Evolutionary conservation across 192 early-diverging fungal genomes (phyloP).

Genomic region (Podila epigama): DNA sequence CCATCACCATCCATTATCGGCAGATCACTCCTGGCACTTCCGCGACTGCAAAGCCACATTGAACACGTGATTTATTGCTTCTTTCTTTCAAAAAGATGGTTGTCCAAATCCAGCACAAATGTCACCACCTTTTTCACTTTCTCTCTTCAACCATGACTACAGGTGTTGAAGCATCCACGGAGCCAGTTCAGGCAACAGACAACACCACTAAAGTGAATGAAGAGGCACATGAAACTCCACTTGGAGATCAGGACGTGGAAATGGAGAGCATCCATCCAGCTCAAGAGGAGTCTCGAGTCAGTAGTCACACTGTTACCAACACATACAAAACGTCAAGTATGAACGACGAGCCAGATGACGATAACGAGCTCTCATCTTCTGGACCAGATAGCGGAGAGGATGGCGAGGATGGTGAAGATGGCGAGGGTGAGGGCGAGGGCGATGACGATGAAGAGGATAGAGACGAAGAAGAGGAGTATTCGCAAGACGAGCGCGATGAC

Average conservation of each 20-base stretch:
- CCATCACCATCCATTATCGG: too few species aligned
- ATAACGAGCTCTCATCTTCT: neutral
- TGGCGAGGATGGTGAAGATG: neutral
- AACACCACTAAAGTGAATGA: too few species aligned
- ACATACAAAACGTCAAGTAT: neutral
- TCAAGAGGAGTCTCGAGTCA: neutral
- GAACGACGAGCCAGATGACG: neutral
- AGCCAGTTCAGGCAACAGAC: too few species aligned
- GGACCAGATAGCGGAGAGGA: neutral
- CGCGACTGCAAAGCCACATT: too few species aligned
- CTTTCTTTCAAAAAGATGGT: too few species aligned
- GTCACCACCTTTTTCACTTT: too few species aligned
- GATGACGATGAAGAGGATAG: conserved; percentile 5
- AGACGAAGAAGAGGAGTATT: neutral
- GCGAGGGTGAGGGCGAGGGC: neutral
- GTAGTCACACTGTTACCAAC: neutral
- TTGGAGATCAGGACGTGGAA: neutral
- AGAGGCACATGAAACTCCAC: neutral
- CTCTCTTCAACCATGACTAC: too few species aligned
- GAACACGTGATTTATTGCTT: too few species aligned
- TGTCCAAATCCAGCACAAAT: too few species aligned
- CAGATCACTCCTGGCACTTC: too few species aligned
- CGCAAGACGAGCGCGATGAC: neutral
- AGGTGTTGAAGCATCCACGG: too few species aligned
- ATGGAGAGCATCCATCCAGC: neutral